Evolutionary conservation across 176 grass and related monocot species (phyloP).

Genomic region (Urochloa ruziziensis): DNA sequence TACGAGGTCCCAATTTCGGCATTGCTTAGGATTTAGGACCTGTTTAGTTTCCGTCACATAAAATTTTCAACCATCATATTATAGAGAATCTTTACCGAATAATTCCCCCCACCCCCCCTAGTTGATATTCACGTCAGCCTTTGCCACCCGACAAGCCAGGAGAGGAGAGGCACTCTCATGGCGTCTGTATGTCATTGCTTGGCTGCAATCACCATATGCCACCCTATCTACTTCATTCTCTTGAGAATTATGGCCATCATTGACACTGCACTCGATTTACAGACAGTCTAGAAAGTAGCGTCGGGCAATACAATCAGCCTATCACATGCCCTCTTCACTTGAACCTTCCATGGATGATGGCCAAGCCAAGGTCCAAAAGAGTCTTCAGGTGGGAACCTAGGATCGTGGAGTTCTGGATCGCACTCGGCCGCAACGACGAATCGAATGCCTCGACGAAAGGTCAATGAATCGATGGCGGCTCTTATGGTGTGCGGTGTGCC

Average conservation of each 20-base stretch:
- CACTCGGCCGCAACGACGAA: not conserved
- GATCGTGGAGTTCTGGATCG: constrained; percentile 7
- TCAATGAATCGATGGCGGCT: constrained; percentile 1
- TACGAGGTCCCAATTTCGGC: too few relatives aligned
- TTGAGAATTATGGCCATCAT: not conserved
- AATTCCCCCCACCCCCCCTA: too few relatives aligned
- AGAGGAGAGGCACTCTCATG: too few relatives aligned
- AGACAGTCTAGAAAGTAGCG: not conserved
- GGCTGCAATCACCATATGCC: not conserved
- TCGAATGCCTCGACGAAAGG: not conserved
- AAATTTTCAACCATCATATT: too few relatives aligned
- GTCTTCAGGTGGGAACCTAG: not conserved
- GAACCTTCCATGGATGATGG: not conserved
- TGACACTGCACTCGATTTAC: not conserved
- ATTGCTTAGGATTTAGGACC: too few relatives aligned
- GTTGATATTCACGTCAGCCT: too few relatives aligned
- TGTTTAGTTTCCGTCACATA: too few relatives aligned
- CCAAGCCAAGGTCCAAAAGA: not conserved
- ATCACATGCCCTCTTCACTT: not conserved
- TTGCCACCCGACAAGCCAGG: too few relatives aligned
- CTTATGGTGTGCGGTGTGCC: not conserved
- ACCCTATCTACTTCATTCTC: not conserved
- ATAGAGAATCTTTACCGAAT: too few relatives aligned
- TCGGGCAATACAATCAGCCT: not conserved
- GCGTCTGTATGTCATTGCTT: too few relatives aligned